phyloP scores from a whole-genome alignment of 139 green algal genomes.

The Chlorella vulgaris region DNA sequence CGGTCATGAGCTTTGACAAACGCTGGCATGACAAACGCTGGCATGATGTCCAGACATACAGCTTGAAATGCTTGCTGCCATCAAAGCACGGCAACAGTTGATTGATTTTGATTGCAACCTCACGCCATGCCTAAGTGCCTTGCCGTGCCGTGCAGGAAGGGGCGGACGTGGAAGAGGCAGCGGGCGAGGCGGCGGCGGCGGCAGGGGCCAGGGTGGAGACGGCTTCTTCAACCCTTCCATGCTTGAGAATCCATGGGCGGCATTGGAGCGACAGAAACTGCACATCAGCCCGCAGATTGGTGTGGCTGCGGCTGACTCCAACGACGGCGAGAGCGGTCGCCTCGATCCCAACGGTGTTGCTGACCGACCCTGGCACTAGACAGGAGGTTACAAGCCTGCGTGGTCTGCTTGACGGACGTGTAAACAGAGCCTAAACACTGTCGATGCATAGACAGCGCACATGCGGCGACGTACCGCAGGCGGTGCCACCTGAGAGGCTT shows the following conservation, averaged over 20 bases:
- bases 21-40: too few relatives aligned
- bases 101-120: not conserved
- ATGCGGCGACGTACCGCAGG: too few relatives aligned
- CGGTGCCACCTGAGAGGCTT: too few relatives aligned
- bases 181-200: not conserved
- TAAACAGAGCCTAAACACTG: too few relatives aligned
- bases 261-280: slow-evolving; percentile 23
- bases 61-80: not conserved
- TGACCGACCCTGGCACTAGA: slow-evolving; percentile 46
- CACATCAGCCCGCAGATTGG: not conserved
- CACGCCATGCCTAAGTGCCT: not conserved
- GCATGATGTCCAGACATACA: not conserved
- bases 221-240: slow-evolving; percentile 33
- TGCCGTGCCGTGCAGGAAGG: not conserved
- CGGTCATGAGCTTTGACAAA: too few relatives aligned
- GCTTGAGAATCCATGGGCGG: slow-evolving; percentile 38
- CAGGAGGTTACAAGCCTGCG: not conserved
- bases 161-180: slow-evolving; percentile 7
- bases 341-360: slow-evolving; percentile 10
- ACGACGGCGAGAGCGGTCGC: not conserved
- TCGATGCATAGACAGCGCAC: too few relatives aligned
- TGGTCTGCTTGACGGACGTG: not conserved
- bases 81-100: not conserved
- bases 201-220: not conserved
- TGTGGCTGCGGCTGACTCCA: not conserved